Conservation (phyloP, 2,329 filamentous ascomycete species). For the Clonostachys rhizophaga region DNA sequence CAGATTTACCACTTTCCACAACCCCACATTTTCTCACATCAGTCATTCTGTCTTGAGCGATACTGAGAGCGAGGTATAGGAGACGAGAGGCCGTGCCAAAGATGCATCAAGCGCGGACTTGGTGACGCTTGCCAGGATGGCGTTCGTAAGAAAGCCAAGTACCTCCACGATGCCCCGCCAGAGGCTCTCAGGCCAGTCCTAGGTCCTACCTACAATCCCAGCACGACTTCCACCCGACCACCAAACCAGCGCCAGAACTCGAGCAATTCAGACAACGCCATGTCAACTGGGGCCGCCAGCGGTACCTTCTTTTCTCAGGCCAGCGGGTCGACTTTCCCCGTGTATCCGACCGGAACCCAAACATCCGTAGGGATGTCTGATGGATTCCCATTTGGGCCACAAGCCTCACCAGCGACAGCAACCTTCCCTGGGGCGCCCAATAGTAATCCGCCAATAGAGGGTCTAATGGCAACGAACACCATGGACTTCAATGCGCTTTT, state of each 20-base stretch:
- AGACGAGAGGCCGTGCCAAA: conserved; percentile 88
- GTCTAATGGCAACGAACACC: conserved; percentile 43
- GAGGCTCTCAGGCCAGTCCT: conserved; percentile 86
- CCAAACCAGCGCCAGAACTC: conserved; percentile 43
- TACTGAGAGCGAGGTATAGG: conserved; percentile 44
- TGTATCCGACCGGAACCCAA: conserved; percentile 41
- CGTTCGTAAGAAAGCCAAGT: conserved; percentile 97
- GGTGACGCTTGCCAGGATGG: conserved; percentile 92
- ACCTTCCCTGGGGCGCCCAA: conserved; percentile 58
- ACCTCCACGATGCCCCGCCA: conserved; percentile 91
- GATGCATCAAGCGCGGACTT: conserved; percentile 90
- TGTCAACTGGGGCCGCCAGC: conserved; percentile 27
- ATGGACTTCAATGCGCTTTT: conserved; percentile 63
- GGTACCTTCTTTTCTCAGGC: conserved; percentile 41
- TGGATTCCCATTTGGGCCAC: conserved; percentile 50
- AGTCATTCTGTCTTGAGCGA: too few species aligned
- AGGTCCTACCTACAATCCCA: conserved; percentile 63
- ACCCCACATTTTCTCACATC: too few species aligned
- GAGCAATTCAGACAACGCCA: conserved; percentile 36
- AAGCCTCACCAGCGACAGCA: conserved; percentile 71
- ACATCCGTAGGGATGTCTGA: conserved; percentile 32
- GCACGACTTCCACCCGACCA: conserved; percentile 36
- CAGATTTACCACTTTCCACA: too few species aligned
- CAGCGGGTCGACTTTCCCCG: conserved; percentile 40
- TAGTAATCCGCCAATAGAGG: conserved; percentile 38